These are phyloP conservation scores for Aspergillus sp. DNA, from an alignment of 2,329 filamentous ascomycete genomes.

Conservation along the genomic window DNA sequence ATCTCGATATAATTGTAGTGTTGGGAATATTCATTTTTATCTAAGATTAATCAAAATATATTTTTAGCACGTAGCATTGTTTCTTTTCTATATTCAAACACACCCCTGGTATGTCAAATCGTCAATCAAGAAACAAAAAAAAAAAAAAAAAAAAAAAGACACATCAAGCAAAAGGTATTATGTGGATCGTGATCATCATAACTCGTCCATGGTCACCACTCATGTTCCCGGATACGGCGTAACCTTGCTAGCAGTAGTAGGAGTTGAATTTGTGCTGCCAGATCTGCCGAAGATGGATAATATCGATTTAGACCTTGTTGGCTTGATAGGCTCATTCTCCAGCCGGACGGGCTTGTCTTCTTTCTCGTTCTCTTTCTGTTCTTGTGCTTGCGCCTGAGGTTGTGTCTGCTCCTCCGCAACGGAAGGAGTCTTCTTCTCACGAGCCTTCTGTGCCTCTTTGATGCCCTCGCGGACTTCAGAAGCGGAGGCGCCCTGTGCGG, in stretches of 20 bases:
- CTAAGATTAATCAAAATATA: too few species aligned
- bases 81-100: background rate
- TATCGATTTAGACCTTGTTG: conserved; percentile 32
- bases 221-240: conserved; percentile 39
- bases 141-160: background rate
- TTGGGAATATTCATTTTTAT: too few species aligned
- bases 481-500: conserved; percentile 39
- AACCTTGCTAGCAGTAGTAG: conserved; percentile 18
- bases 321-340: conserved; percentile 15
- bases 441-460: conserved; percentile 37
- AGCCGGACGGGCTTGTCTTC: conserved; percentile 5
- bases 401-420: conserved; percentile 10
- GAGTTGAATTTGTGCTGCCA: conserved; percentile 16
- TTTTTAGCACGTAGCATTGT: too few species aligned
- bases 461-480: conserved; percentile 43
- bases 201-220: conserved; percentile 2
- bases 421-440: conserved; percentile 23
- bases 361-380: conserved; percentile 6
- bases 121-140: background rate
- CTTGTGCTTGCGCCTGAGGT: background rate
- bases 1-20: too few species aligned
- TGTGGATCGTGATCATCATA: background rate
- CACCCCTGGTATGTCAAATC: background rate
- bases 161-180: background rate
- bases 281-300: conserved; percentile 30